A percentile compares a stretch with the other conserved stretches of the same genome.
These are phyloP conservation scores for Glebionis coronaria DNA, from an alignment of 129 eudicot species.

Conservation along the genomic window DNA sequence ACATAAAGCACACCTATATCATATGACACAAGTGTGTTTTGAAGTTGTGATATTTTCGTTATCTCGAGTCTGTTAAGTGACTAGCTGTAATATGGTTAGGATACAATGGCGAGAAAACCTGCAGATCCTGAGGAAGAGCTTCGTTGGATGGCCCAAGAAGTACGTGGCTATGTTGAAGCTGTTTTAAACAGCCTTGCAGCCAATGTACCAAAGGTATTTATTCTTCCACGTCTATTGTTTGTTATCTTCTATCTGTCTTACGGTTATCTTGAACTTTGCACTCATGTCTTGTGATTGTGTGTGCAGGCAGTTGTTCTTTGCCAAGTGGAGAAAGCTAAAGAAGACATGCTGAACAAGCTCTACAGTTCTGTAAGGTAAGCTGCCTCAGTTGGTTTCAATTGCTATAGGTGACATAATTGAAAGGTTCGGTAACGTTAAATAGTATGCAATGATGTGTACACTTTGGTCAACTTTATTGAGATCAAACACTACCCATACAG, in stretches of 20 bases:
- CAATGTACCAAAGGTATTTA: slow-evolving; percentile 85
- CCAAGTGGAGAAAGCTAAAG: slow-evolving; percentile 99
- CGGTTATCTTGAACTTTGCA: too few relatives aligned
- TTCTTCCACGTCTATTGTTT: not conserved
- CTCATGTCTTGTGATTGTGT: slow-evolving; percentile 16
- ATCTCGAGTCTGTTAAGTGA: not conserved
- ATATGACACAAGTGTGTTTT: not conserved
- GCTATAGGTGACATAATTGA: not conserved
- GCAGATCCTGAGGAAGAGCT: slow-evolving; percentile 99
- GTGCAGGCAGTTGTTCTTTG: slow-evolving; percentile 95
- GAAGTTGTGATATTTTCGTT: not conserved
- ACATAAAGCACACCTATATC: not conserved
- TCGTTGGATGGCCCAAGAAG: slow-evolving; percentile 99
- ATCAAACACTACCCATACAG: too few relatives aligned
- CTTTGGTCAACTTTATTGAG: too few relatives aligned
- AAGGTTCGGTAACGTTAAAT: too few relatives aligned
- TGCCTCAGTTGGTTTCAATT: slow-evolving; percentile 4
- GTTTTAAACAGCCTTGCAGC: slow-evolving; percentile 99
- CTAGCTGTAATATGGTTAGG: slow-evolving; percentile 37
- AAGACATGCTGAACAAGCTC: slow-evolving; percentile 96
- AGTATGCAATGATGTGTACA: too few relatives aligned
- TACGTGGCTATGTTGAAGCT: slow-evolving; percentile 97
- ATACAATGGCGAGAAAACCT: slow-evolving; percentile 89
- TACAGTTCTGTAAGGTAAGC: slow-evolving; percentile 92
- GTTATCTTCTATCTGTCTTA: not conserved